These are phyloP conservation scores for Aspergillus cristatus DNA, from an alignment of 495 filamentous ascomycete genomes.

Conservation along the genomic window DNA sequence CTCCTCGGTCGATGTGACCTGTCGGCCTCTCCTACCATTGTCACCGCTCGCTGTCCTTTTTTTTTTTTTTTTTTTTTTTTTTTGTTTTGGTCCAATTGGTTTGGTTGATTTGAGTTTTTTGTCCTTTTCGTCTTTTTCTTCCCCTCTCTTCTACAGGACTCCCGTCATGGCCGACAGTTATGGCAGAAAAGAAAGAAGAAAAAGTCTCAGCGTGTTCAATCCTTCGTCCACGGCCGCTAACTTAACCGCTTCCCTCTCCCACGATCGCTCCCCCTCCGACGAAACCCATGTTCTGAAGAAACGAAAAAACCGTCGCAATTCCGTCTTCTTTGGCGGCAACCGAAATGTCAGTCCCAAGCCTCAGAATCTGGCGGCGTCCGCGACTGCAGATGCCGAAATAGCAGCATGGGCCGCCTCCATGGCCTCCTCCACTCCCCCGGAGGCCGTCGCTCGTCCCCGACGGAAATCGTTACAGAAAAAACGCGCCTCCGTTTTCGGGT, in stretches of 20 bases:
- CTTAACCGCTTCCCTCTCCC: conserved; percentile 10
- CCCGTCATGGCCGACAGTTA: conserved; percentile 31
- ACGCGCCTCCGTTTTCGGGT: conserved; percentile 48
- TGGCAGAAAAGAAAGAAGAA: conserved; percentile 35
- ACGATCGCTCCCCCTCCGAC: conserved; percentile 32
- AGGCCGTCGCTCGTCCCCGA: conserved; percentile 20
- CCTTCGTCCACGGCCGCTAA: conserved; percentile 20
- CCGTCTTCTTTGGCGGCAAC: conserved; percentile 35
- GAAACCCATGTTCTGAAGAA: conserved; percentile 26
- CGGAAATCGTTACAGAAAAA: conserved; percentile 41
- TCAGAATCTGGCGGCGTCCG: conserved; percentile 20
- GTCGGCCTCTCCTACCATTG: too few relatives aligned
- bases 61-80: too few relatives aligned
- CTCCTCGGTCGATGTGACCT: too few relatives aligned
- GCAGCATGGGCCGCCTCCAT: conserved; percentile 12
- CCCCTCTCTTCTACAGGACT: conserved; percentile 7
- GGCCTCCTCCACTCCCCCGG: conserved; percentile 17
- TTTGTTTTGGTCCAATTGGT: too few relatives aligned
- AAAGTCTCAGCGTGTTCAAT: conserved; percentile 35
- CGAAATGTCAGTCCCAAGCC: conserved; percentile 18
- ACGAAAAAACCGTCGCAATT: conserved; percentile 35
- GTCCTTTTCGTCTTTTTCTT: too few relatives aligned
- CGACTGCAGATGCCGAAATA: conserved; percentile 21
- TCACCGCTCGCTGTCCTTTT: too few relatives aligned
- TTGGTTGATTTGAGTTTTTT: too few relatives aligned